A percentile compares a stretch with the other conserved stretches of the same genome.
Conservation (phyloP, 23 red algal genomes). For the Chondrus crispus region DNA sequence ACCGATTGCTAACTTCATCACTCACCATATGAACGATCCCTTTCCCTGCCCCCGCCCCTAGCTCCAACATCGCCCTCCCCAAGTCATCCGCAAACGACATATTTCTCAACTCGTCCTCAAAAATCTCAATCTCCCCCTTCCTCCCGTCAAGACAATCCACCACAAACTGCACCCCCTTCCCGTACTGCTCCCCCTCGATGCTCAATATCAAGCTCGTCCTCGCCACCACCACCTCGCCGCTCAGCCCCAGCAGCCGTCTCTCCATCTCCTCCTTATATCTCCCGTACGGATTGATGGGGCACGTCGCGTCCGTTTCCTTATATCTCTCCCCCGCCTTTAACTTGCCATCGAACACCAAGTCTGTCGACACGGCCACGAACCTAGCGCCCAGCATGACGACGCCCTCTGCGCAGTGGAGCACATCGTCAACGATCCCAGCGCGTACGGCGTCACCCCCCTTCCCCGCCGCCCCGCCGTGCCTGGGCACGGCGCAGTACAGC, state of each 20-base stretch:
- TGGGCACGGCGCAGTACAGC: conserved; percentile 82
- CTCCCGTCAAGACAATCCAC: conserved; percentile 61
- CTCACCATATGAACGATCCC: conserved; percentile 77
- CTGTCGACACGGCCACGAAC: conserved; percentile 90
- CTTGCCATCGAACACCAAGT: conserved; percentile 78
- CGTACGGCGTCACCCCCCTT: conserved; percentile 50
- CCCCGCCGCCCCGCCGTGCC: conserved; percentile 74
- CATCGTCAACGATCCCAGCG: conserved; percentile 93
- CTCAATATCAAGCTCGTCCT: conserved; percentile 88
- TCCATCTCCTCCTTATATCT: conserved; percentile 95
- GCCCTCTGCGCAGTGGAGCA: conserved; percentile 69
- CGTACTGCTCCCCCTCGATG: conserved; percentile 36
- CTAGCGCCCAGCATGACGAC: conserved; percentile 31
- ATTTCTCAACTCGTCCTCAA: conserved; percentile 90
- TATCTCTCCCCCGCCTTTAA: conserved; percentile 47
- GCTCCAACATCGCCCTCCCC: conserved; percentile 71
- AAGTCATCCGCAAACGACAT: conserved; percentile 96
- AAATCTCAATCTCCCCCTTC: conserved; percentile 73
- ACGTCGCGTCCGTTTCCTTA: conserved; percentile 17
- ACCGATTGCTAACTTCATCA: conserved; percentile 73
- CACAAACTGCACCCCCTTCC: conserved; percentile 80
- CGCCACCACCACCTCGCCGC: conserved; percentile 59
- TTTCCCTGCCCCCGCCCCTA: conserved; percentile 33
- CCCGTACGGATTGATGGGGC: conserved; percentile 84
- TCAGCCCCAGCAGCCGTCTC: conserved; percentile 30